Percentiles rank a stretch among this genome's conserved stretches.
These are phyloP conservation scores for Globisporangium acanthophoron DNA, from an alignment of 352 stramenopile species.

Conservation along the genomic window DNA sequence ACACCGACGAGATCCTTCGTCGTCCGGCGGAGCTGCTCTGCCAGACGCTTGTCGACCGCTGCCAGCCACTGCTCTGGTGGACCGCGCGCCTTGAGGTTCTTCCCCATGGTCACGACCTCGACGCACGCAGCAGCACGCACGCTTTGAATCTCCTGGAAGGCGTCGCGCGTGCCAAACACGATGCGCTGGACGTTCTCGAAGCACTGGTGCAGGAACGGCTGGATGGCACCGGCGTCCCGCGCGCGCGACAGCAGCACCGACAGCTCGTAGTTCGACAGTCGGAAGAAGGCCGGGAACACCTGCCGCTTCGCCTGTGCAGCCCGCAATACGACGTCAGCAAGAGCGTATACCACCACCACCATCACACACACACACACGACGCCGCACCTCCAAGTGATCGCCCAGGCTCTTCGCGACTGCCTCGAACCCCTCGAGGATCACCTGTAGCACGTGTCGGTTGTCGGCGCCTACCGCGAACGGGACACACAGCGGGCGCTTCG, in stretches of 20 bases:
- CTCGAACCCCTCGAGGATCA: conserved; percentile 50
- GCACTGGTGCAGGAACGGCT: conserved; percentile 52
- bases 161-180: conserved; percentile 47
- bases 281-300: conserved; percentile 56
- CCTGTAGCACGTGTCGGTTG: conserved; percentile 30
- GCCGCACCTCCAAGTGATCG: conserved; percentile 44
- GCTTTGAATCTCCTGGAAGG: conserved; percentile 56
- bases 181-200: conserved; percentile 68
- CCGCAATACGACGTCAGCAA: not conserved
- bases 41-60: conserved; percentile 48
- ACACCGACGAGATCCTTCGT: conserved; percentile 39
- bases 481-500: conserved; percentile 48
- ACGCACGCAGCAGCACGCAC: conserved; percentile 25
- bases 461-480: conserved; percentile 46
- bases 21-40: conserved; percentile 45
- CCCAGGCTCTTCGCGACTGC: conserved; percentile 34
- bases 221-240: conserved; percentile 40
- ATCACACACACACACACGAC: not conserved
- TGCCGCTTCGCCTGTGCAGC: conserved; percentile 41
- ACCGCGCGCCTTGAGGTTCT: conserved; percentile 66
- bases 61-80: conserved; percentile 64
- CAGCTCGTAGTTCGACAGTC: conserved; percentile 56
- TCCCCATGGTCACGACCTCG: conserved; percentile 59
- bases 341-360: not conserved
- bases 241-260: conserved; percentile 40